A percentile compares a stretch with the other conserved stretches of the same genome.
Evolutionary conservation across 768 basidiomycete species (phyloP).

Genomic region (Kwoniella dejecticola): DNA sequence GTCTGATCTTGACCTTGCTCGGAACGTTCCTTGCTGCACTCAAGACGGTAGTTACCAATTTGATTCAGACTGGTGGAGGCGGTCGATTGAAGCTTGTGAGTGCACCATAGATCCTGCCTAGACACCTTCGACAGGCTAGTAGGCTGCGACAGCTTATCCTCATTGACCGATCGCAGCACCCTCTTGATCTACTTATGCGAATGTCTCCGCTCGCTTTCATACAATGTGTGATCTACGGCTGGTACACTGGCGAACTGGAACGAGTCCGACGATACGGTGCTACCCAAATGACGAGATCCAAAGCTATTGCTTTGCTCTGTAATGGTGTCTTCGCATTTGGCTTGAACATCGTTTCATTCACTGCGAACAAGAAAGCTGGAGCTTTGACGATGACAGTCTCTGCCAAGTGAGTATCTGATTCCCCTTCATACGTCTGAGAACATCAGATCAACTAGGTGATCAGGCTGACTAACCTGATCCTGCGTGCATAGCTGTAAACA

Average conservation of each 20-base stretch:
- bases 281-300: conserved; percentile 59
- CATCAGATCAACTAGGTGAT: conserved; percentile 57
- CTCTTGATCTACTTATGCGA: conserved; percentile 81
- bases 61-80: conserved; percentile 60
- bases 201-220: conserved; percentile 91
- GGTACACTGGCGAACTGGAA: conserved; percentile 76
- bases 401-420: conserved; percentile 42
- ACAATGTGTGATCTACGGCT: conserved; percentile 77
- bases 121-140: too few species aligned
- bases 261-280: conserved; percentile 62
- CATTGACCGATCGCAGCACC: conserved; percentile 60
- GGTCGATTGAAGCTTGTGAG: conserved; percentile 53
- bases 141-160: too few species aligned
- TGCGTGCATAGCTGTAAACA: conserved; percentile 69
- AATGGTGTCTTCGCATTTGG: conserved; percentile 90
- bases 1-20: conserved; percentile 81
- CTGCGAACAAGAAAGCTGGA: conserved; percentile 89
- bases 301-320: conserved; percentile 63
- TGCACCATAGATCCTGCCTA: too few species aligned
- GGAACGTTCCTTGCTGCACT: conserved; percentile 90
- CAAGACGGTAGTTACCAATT: conserved; percentile 88
- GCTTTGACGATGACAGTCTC: conserved; percentile 59
- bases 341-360: conserved; percentile 90
- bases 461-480: too few species aligned
- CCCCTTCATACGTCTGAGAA: background rate